Base-by-base conservation (phyloP, 371 early-diverging fungal species). In the Actinomortierella wolfii region DNA sequence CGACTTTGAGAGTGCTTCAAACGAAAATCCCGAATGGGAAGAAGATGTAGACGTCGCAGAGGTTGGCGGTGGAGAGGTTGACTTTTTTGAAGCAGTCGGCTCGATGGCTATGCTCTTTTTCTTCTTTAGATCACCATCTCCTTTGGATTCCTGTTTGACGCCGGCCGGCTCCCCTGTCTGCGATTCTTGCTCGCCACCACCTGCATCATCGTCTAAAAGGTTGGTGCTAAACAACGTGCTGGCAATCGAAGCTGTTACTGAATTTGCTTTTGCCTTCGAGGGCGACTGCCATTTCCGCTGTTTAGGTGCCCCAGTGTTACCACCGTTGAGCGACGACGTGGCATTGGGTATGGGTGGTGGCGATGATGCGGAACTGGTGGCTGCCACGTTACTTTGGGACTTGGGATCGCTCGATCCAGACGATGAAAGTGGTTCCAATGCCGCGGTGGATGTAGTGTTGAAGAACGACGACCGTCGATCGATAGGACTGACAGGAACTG, bases 1-100 rank as follows among this genome's bases (percentile, higher is more conserved):
- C 13, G 70, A 34, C 2, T 45, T 48, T 20, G 74, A 67, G 15
- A 67, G n/a, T 18, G 62, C 13, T 5, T 26, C 11, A 4, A 73
- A 29, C 1, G 54, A 66, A 54, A 66, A 66, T 2, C 63, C 53
- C 11, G 55, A 60, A 1, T 45, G n/a, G 11, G 29, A 44, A 5
- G 56, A 46, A 14, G 34, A 47, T 47, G 47, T 11, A 20, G 47
- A 20, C 8, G 47, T 18, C 9, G 3, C 8, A 47, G 34, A 6
- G 4, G 34, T 34, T 6, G 34, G 34, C 4, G 34, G 34, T 6
- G 34, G 34, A 34, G 34, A 34, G 34, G 34, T 34, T 4, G 34
- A 34, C 34, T 34, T 34, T 34, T 11, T 34, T 34, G 34, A 11
- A n/a, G n/a, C n/a, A n/a, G n/a, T n/a, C n/a, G n/a, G n/a, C n/a